Evolutionary conservation across 495 filamentous ascomycete genomes (phyloP), one percentile per base, ranked within the genome.

Genomic region (Massariosphaeria phaeospora): DNA sequence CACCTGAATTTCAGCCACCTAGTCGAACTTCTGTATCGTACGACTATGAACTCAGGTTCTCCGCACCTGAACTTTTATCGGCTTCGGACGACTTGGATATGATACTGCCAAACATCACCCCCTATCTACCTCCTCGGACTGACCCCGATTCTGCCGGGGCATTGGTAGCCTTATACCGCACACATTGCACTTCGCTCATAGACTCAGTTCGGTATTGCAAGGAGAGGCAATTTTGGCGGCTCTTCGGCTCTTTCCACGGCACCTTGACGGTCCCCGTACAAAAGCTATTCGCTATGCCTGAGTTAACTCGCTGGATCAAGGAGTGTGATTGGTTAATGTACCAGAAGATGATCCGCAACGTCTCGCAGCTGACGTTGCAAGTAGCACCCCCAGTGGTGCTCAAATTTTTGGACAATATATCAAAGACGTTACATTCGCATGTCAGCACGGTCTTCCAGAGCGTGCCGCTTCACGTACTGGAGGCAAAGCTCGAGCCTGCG

Each of bases 211-310:
- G 93, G 12, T 97, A 84, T 66, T 94, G 89, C 78, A 94, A 93
- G 63, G 85, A 96, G 64, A 88, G 93, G 63, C 89, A 90, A 24
- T 91, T 98, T 62, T 89, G 95, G 63, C 87, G 91, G 61, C 83
- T 95, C n/a, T 95, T 94, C 68, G 86, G 85, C 29, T 91, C 91
- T 8, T 97, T 97, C 69, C 87, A 94, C 57, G 94, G 93, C 48
- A 96, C 89, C 2, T 76, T 98, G 61, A 97, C 93, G 13, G 90
- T 95, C 66, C 94, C 94, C 2, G 89, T 96, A n/a, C 91, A 96
- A 71, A 96, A 91, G 70, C 77, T 98, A 10, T 83, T 98, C 54
- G 81, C 83, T 6, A 81, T 93, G 60, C 86, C 85, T 1, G 81
- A 78, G 49, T 74, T 98, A 42, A 87, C 89, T 12, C 80, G 85